These are phyloP conservation scores for Piedraia hortae DNA, from an alignment of 2,329 filamentous ascomycete genomes.

Conservation along the genomic window DNA sequence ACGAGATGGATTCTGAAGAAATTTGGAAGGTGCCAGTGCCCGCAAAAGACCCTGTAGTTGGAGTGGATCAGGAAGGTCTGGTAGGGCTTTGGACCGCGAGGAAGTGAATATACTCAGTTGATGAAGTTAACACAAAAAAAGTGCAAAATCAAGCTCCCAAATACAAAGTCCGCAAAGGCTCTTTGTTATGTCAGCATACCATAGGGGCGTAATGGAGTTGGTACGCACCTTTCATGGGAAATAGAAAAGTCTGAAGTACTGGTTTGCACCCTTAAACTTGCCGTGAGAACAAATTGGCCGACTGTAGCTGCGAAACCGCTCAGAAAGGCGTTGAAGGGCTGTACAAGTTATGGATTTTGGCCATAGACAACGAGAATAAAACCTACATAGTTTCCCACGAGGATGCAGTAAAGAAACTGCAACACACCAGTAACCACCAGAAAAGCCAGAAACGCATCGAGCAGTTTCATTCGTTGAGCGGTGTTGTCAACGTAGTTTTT, in stretches of 20 bases:
- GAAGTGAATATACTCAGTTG: constrained; percentile 34
- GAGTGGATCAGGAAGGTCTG: too few relatives aligned
- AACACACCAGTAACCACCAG: constrained; percentile 61
- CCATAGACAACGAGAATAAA: background rate
- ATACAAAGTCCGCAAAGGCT: constrained; percentile 87
- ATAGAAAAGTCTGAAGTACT: constrained; percentile 57
- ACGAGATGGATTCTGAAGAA: constrained; percentile 17
- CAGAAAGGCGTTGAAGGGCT: constrained; percentile 98
- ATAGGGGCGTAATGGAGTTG: background rate
- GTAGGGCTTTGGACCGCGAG: too few relatives aligned
- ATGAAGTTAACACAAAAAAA: constrained; percentile 99
- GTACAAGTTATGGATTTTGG: background rate
- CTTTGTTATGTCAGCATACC: constrained; percentile 17
- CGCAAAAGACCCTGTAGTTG: constrained; percentile 22
- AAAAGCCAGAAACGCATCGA: constrained; percentile 78
- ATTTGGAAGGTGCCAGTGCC: constrained; percentile 22
- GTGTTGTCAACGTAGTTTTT: constrained; percentile 56
- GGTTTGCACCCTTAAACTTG: constrained; percentile 74
- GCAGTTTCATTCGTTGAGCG: constrained; percentile 68
- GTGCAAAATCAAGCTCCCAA: constrained; percentile 83
- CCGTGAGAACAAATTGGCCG: constrained; percentile 89
- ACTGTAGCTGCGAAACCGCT: constrained; percentile 85
- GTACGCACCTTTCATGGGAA: constrained; percentile 47
- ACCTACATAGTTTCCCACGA: constrained; percentile 84
- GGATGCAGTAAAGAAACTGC: constrained; percentile 77